A percentile compares a stretch with the other conserved stretches of the same genome.
phyloP scores from a whole-genome alignment of 2,329 filamentous ascomycete genomes.

The Coniochaeta sp. region DNA sequence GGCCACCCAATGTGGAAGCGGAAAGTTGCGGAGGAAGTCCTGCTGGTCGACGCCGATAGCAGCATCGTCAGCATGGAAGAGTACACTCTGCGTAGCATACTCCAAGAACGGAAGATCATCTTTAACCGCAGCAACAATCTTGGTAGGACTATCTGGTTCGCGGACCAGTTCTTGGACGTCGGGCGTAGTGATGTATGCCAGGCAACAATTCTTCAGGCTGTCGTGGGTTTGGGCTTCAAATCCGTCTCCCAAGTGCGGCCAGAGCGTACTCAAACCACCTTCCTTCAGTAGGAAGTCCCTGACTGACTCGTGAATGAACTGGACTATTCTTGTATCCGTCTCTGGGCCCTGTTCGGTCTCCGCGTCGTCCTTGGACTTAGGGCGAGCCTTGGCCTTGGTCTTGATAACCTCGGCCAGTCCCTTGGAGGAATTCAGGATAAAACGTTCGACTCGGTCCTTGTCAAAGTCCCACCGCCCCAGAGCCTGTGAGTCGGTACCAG shows the following conservation, averaged over 20 bases:
- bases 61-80: neutral
- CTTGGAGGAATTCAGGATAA: constrained; percentile 37
- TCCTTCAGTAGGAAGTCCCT: constrained; percentile 33
- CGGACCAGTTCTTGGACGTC: neutral
- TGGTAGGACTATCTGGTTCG: neutral
- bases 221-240: constrained; percentile 10
- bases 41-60: neutral
- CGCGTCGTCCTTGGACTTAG: neutral
- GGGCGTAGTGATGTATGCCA: constrained; percentile 2
- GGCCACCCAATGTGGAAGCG: neutral
- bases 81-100: neutral
- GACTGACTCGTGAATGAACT: constrained; percentile 48
- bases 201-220: constrained; percentile 8
- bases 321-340: constrained; percentile 23
- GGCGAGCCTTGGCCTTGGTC: constrained; percentile 17
- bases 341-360: neutral
- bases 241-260: constrained; percentile 6
- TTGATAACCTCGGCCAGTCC: constrained; percentile 35
- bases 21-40: neutral
- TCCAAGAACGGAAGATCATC: neutral
- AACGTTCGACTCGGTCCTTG: constrained; percentile 18
- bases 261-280: constrained; percentile 6
- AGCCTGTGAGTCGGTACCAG: constrained; percentile 2
- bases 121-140: neutral
- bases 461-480: constrained; percentile 12